Conservation (phyloP, 2,329 filamentous ascomycete genomes). For the Neofusicoccum parvum region DNA sequence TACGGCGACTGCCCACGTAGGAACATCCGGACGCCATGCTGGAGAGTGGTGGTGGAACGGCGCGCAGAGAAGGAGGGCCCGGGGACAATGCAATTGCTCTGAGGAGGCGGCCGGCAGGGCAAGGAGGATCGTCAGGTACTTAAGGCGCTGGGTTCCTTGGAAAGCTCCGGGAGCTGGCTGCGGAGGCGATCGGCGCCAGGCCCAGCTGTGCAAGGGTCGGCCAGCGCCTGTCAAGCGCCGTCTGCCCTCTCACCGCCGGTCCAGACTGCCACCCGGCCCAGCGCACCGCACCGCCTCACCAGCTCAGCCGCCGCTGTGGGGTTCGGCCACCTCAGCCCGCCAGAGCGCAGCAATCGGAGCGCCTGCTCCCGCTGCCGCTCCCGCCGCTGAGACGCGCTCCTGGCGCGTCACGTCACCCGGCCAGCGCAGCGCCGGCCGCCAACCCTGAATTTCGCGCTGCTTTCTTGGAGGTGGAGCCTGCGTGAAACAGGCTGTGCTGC, state of each 20-base stretch:
- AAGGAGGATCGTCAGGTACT: conserved; percentile 11
- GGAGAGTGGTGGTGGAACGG: neutral
- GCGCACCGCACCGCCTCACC: neutral
- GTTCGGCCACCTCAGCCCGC: neutral
- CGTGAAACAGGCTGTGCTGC: conserved; percentile 13
- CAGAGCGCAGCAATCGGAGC: neutral
- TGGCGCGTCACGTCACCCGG: no score
- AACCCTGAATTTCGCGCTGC: neutral
- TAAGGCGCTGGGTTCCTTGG: neutral
- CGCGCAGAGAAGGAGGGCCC: neutral
- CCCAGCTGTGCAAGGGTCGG: neutral
- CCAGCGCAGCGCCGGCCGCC: neutral
- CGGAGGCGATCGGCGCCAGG: neutral
- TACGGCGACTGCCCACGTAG: conserved; percentile 4
- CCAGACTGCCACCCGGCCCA: neutral
- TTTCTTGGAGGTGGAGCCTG: neutral
- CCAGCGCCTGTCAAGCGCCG: neutral
- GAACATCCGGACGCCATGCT: conserved; percentile 3
- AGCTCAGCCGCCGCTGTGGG: conserved; percentile 4
- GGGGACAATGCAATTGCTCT: neutral
- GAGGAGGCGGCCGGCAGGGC: neutral
- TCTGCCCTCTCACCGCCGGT: neutral
- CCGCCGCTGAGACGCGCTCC: neutral
- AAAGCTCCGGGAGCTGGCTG: conserved; percentile 4
- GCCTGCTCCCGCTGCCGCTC: conserved; percentile 10